Conservation (phyloP, 2,329 filamentous ascomycete genomes). For the Nothophoma quercina region DNA sequence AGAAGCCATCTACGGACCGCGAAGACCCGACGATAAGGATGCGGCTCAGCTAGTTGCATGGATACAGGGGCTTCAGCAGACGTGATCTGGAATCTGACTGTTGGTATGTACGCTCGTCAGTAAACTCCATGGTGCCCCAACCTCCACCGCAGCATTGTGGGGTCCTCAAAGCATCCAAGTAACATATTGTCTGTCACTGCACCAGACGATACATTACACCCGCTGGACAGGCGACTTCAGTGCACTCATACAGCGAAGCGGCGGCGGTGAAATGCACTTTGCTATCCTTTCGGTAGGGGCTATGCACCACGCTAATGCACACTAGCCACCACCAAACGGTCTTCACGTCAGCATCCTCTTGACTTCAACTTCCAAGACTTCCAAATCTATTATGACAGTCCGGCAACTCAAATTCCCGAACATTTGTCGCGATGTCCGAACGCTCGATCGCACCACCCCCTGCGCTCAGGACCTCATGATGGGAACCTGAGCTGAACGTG, state of each 20-base stretch:
- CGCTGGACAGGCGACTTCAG: too few species aligned
- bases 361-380: constrained; percentile 7
- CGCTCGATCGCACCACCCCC: constrained; percentile 7
- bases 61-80: too few species aligned
- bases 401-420: constrained; percentile 31
- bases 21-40: constrained; percentile 6
- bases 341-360: constrained; percentile 13
- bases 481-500: constrained; percentile 20
- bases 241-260: too few species aligned
- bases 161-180: too few species aligned
- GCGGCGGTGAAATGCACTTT: constrained; percentile 23
- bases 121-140: too few species aligned
- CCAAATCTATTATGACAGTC: constrained; percentile 16
- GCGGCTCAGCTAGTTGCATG: constrained; percentile 7
- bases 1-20: not conserved
- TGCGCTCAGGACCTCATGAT: constrained; percentile 4
- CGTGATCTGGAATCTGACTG: too few species aligned
- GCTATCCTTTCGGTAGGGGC: constrained; percentile 9
- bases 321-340: constrained; percentile 18
- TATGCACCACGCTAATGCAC: constrained; percentile 20
- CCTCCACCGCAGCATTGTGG: too few species aligned
- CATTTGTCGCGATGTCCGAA: constrained; percentile 16
- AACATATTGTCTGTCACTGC: too few species aligned
- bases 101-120: too few species aligned
- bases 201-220: too few species aligned